These are phyloP conservation scores for Dryas alaskensis DNA, from an alignment of 306 rosid genomes.

Conservation along the genomic window DNA sequence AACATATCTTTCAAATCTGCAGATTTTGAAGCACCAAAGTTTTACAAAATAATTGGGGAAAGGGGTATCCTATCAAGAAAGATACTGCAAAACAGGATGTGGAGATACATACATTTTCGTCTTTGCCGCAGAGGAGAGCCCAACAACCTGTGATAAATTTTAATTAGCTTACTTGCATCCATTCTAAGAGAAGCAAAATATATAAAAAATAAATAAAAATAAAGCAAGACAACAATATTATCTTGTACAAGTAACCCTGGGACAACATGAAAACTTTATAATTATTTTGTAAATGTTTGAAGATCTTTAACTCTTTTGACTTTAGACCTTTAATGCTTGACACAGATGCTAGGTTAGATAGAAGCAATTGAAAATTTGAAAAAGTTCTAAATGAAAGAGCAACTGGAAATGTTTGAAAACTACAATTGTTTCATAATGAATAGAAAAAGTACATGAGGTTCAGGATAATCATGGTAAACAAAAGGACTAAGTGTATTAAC, in stretches of 20 bases:
- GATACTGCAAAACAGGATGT: constrained; percentile 11
- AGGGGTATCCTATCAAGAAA: neutral
- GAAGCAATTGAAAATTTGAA: too few species aligned
- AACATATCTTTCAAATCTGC: constrained; percentile 75
- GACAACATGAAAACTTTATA: neutral
- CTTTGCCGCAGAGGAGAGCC: constrained; percentile 67
- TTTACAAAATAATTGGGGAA: constrained; percentile 9
- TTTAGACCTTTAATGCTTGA: constrained; percentile 13
- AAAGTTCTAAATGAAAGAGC: too few species aligned
- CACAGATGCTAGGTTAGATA: too few species aligned
- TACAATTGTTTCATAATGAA: too few species aligned
- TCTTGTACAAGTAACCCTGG: neutral
- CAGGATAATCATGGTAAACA: too few species aligned
- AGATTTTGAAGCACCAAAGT: constrained; percentile 9
- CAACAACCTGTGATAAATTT: constrained; percentile 66
- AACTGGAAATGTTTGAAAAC: too few species aligned
- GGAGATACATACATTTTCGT: constrained; percentile 60
- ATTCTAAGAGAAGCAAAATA: constrained; percentile 22
- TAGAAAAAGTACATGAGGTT: too few species aligned
- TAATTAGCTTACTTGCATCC: constrained; percentile 30
- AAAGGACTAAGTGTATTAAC: too few species aligned
- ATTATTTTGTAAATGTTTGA: neutral
- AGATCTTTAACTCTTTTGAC: constrained; percentile 13
- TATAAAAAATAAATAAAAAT: neutral
- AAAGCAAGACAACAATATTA: constrained; percentile 2